phyloP scores from a whole-genome alignment of 2,329 filamentous ascomycete species.

The Ascochyta viciae-villosae region DNA sequence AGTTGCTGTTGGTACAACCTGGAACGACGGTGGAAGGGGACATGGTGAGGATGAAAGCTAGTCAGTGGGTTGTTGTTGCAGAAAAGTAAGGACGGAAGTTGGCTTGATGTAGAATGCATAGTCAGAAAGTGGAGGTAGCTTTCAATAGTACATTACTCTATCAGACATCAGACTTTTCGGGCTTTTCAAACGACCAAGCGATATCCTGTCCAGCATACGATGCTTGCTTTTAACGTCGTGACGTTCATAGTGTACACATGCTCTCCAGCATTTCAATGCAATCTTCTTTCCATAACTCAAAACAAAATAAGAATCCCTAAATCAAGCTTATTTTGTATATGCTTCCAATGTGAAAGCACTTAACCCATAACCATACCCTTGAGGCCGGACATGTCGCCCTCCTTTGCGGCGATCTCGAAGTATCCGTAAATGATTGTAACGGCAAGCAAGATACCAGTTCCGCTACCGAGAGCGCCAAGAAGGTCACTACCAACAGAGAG shows the following conservation, averaged over 20 bases:
- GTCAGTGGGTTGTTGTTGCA: conserved; percentile 40
- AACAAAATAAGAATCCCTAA: conserved; percentile 16
- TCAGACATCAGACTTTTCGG: conserved; percentile 20
- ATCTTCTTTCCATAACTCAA: conserved; percentile 12
- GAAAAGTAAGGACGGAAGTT: conserved; percentile 19
- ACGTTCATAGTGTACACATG: conserved; percentile 22
- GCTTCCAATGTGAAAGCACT: conserved; percentile 10
- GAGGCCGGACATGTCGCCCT: conserved; percentile 87
- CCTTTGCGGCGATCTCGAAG: conserved; percentile 98
- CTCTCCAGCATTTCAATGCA: conserved; percentile 18
- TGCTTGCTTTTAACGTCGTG: conserved; percentile 17
- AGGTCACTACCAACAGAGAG: conserved; percentile 95
- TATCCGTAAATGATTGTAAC: conserved; percentile 99
- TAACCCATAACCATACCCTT: conserved; percentile 70
- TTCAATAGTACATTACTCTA: conserved; percentile 19
- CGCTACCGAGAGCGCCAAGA: conserved; percentile 92
- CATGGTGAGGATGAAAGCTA: conserved; percentile 37
- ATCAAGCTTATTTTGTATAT: neutral
- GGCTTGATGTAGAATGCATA: neutral
- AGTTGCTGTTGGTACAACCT: conserved; percentile 24
- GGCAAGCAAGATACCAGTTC: conserved; percentile 96
- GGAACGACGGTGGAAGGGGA: conserved; percentile 32
- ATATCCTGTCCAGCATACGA: neutral
- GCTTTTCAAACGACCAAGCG: conserved; percentile 9
- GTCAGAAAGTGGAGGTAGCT: neutral